Evolutionary conservation across 1,139 yeast species (phyloP).

Genomic region (Ogataea hybrid): DNA sequence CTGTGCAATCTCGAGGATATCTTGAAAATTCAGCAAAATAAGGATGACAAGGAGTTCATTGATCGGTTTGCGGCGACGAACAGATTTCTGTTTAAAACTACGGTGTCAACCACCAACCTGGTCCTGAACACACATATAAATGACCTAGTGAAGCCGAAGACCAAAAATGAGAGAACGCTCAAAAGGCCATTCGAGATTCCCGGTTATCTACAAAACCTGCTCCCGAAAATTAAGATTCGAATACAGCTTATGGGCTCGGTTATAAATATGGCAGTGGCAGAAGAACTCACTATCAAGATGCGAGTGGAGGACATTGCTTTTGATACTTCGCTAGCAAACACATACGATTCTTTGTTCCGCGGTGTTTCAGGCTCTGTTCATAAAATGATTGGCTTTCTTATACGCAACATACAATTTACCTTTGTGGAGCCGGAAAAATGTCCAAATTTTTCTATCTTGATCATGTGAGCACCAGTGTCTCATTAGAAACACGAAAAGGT

Average conservation of each 20-base stretch:
- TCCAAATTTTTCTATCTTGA: slow-evolving; percentile 20
- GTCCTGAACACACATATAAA: slow-evolving; percentile 7
- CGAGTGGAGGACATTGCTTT: slow-evolving; percentile 25
- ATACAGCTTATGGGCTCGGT: slow-evolving; percentile 24
- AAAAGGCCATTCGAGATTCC: background rate
- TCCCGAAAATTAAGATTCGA: slow-evolving; percentile 24
- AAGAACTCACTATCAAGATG: slow-evolving; percentile 4
- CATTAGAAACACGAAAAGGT: slow-evolving; percentile 7
- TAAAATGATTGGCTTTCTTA: slow-evolving; percentile 17
- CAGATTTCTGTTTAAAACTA: slow-evolving; percentile 12
- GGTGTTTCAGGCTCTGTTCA: slow-evolving; percentile 10
- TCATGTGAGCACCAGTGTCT: slow-evolving; percentile 14
- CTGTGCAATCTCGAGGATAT: slow-evolving; percentile 6
- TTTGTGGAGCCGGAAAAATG: slow-evolving; percentile 12
- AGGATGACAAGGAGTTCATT: slow-evolving; percentile 4
- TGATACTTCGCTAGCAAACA: slow-evolving; percentile 27
- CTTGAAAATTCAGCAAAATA: slow-evolving; percentile 3
- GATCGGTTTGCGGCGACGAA: slow-evolving; percentile 1
- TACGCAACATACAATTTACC: slow-evolving; percentile 23
- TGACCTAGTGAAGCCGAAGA: slow-evolving; percentile 1
- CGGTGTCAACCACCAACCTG: slow-evolving; percentile 11
- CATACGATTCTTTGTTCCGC: slow-evolving; percentile 23
- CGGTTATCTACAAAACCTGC: slow-evolving; percentile 12
- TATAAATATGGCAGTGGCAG: slow-evolving; percentile 11
- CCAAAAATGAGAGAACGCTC: background rate